Evolutionary conservation across 768 basidiomycete genomes (phyloP).

Genomic region (Gymnopilus dilepis): DNA sequence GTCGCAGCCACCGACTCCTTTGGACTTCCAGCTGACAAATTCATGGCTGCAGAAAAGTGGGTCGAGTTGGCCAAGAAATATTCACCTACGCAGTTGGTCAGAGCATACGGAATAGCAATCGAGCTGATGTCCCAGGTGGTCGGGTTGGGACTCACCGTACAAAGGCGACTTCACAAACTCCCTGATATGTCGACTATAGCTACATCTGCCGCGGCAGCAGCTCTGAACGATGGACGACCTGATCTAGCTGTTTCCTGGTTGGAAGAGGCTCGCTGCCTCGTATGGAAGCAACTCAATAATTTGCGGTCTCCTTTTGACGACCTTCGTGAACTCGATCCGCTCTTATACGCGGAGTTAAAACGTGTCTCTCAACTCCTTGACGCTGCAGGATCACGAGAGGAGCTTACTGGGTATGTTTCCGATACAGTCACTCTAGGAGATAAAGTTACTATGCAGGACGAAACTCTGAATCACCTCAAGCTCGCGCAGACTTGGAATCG

Average conservation of each 20-base stretch:
- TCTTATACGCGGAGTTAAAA: not conserved
- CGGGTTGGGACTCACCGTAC: not conserved
- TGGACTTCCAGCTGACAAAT: not conserved
- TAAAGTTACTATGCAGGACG: not conserved
- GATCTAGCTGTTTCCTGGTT: conserved; percentile 25
- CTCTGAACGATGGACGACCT: not conserved
- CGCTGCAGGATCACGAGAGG: not conserved
- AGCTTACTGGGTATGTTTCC: not conserved
- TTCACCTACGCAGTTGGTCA: not conserved
- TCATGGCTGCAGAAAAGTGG: not conserved
- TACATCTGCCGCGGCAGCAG: not conserved
- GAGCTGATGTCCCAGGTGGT: not conserved
- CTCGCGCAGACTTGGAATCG: not conserved
- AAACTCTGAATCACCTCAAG: not conserved
- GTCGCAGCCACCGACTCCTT: conserved; percentile 2
- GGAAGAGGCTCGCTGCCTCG: conserved; percentile 29
- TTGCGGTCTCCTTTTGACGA: conserved; percentile 29
- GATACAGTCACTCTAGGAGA: not conserved
- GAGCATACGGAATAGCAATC: not conserved
- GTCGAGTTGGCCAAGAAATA: not conserved
- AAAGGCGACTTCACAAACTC: not conserved
- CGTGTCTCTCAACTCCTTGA: not conserved
- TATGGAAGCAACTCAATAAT: conserved; percentile 28
- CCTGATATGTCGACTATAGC: not conserved
- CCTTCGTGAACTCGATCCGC: not conserved